phyloP scores from a whole-genome alignment of 495 filamentous ascomycete genomes.

The Penicillium soppii region DNA sequence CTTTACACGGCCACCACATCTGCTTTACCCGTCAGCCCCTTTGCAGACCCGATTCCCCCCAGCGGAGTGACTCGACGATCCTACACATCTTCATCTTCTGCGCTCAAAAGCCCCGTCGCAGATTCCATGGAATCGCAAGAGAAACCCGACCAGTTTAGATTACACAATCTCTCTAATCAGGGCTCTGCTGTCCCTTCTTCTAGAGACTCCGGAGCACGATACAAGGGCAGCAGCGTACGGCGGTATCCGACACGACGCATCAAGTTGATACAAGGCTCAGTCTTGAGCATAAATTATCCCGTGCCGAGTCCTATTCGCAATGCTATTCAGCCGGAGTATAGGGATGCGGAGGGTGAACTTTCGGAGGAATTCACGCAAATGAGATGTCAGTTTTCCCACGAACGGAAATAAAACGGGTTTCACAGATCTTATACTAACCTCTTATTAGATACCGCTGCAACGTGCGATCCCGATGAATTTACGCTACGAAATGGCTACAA shows the following conservation, averaged over 20 bases:
- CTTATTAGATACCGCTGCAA: conserved; percentile 80
- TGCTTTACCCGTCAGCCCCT: background rate
- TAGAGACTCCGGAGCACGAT: background rate
- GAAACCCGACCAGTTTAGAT: conserved; percentile 3
- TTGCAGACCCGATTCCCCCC: background rate
- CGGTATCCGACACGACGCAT: conserved; percentile 93
- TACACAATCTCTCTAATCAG: conserved; percentile 1
- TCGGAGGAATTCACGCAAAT: conserved; percentile 96
- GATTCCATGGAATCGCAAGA: background rate
- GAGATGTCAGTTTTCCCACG: conserved; percentile 62
- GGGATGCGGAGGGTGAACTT: conserved; percentile 74
- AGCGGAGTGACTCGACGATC: background rate
- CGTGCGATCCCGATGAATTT: conserved; percentile 97
- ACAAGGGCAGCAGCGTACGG: conserved; percentile 38
- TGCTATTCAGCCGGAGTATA: conserved; percentile 86
- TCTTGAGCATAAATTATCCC: conserved; percentile 94
- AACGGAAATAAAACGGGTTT: too few relatives aligned
- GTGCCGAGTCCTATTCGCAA: conserved; percentile 97
- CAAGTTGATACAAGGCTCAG: conserved; percentile 90
- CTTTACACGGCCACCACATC: background rate
- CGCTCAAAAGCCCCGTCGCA: background rate
- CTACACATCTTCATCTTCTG: background rate
- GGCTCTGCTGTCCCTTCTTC: conserved; percentile 6
- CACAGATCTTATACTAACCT: background rate
- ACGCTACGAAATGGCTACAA: conserved; percentile 99